Base-by-base conservation (phyloP, 148 eudicot species). In the Spergularia bocconei region DNA sequence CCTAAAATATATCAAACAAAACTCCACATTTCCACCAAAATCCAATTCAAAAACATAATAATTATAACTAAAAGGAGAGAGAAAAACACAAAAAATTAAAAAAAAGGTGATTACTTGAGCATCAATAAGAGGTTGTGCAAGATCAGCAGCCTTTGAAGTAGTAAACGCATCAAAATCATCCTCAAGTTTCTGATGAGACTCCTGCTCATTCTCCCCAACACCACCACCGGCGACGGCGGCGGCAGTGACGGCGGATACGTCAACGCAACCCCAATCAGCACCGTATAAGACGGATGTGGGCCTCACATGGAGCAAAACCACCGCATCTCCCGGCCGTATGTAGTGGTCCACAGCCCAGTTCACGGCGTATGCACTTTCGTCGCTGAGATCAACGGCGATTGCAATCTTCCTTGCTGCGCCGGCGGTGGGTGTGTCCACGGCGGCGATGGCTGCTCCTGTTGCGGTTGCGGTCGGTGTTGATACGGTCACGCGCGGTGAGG, bases 241-340 rank as follows among this genome's bases (percentile, higher is more conserved):
- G 12, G 66, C n/a, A 54, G 75, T 77, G 15, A 77, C 53, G 51
- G 74, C 33, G 14, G 87, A 72, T 55, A 81, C 76, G 74, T 92
- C 97, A 44, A 90, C 92, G 61, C 85, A 88, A 36, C 97, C 97
- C 97, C 97, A 92, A 58, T 92, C 97, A 56, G 97, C 97, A 6
- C 97, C 97, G 69, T 90, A 92, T 58, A 90, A 90, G 53, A 92
- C 95, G 58, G 95, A 87, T 21, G 97, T 91, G 3, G 97, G 97
- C 5, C 93, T 85, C 51, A 91, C 93, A 69, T 89, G 97, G 67
- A 91, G 75, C 23, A 91, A 83, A 21, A 91, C 83, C 5, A 91
- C 97, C 33, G 97, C 97, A 77, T 91, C 93, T 0, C 97, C 97
- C 14, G 97, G 97, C 4, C 97, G 79, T 69, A 92, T 75, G 75